These are phyloP conservation scores for Astrocystis sublimbata DNA, from an alignment of 495 filamentous ascomycete species.

Conservation along the genomic window DNA sequence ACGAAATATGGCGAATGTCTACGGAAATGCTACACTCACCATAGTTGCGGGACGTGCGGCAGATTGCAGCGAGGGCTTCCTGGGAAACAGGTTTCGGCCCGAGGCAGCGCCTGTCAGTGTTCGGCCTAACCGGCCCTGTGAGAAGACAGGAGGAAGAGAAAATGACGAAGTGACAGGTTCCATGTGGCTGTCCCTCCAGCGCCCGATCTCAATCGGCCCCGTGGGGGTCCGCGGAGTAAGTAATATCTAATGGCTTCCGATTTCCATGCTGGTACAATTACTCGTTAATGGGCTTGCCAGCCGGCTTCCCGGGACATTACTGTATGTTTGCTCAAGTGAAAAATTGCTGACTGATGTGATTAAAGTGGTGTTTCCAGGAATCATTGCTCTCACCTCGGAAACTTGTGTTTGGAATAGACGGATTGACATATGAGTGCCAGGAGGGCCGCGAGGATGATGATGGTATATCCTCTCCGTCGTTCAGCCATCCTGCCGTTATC, in stretches of 20 bases:
- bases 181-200: neutral
- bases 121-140: neutral
- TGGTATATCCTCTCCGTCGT: too few species aligned
- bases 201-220: neutral
- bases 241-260: too few species aligned
- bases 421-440: neutral
- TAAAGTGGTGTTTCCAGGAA: constrained; percentile 13
- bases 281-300: too few species aligned
- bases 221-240: neutral
- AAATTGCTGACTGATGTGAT: too few species aligned
- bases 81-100: neutral
- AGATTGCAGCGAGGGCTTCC: neutral
- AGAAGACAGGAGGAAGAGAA: too few species aligned
- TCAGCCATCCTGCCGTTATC: too few species aligned
- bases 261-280: too few species aligned
- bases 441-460: neutral
- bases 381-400: neutral
- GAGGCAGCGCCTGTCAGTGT: neutral
- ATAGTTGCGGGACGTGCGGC: neutral
- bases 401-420: neutral
- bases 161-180: neutral
- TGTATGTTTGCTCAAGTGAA: too few species aligned
- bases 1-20: neutral
- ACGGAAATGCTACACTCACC: neutral
- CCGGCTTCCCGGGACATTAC: too few species aligned